Evolutionary conservation across 169 alveolate species (phyloP).

Genomic region (Babesia sp.): DNA sequence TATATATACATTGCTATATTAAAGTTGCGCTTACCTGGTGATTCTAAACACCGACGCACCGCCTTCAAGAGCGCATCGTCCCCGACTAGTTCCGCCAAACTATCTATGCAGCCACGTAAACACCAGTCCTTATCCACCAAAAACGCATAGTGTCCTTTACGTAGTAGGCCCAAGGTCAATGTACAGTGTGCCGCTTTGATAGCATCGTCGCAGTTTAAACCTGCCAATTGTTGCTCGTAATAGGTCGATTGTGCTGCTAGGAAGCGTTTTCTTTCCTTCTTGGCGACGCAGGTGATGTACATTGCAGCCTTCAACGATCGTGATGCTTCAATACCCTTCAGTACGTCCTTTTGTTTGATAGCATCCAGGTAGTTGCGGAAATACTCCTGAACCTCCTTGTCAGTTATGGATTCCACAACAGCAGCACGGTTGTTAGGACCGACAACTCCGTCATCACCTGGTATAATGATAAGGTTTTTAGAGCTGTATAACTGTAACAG

Average conservation of each 20-base stretch:
- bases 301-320: constrained; percentile 31
- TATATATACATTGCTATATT: not conserved
- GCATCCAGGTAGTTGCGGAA: constrained; percentile 25
- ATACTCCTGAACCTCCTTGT: constrained; percentile 47
- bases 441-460: constrained; percentile 17
- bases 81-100: constrained; percentile 19
- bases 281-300: constrained; percentile 58
- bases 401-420: constrained; percentile 47
- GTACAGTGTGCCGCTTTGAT: constrained; percentile 23
- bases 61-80: not conserved
- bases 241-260: constrained; percentile 20
- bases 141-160: constrained; percentile 41
- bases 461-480: constrained; percentile 10
- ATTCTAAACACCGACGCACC: constrained; percentile 6
- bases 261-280: constrained; percentile 50
- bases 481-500: constrained; percentile 16
- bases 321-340: constrained; percentile 25
- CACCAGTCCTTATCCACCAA: constrained; percentile 63
- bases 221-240: constrained; percentile 35
- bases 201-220: constrained; percentile 27
- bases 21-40: not conserved
- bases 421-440: constrained; percentile 31
- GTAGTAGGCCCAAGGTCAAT: constrained; percentile 24
- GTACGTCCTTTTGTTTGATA: constrained; percentile 44
- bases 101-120: constrained; percentile 39